A percentile compares a stretch with the other conserved stretches of the same genome.
Evolutionary conservation across 148 eudicot species (phyloP).

Genomic region (Gaultheria prostrata): DNA sequence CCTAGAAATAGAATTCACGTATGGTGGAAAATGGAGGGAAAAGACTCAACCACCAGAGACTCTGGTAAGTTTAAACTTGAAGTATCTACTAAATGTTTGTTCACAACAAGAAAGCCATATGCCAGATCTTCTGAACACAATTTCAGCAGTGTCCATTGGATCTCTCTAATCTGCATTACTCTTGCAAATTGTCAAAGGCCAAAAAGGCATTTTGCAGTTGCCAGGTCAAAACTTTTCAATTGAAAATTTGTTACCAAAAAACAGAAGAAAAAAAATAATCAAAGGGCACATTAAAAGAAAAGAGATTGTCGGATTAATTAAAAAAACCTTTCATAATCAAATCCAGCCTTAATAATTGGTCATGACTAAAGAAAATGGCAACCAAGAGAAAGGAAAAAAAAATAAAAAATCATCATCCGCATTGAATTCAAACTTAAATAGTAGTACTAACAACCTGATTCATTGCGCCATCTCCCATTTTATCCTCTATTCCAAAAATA

Average conservation of each 20-base stretch:
- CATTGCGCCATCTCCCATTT: not conserved
- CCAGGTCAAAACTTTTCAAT: not conserved
- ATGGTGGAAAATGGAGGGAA: conserved; percentile 6
- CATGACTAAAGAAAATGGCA: not conserved
- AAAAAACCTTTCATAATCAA: not conserved
- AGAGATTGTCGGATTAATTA: not conserved
- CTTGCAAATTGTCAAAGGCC: not conserved
- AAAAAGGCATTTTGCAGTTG: conserved; percentile 3
- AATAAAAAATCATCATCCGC: not conserved
- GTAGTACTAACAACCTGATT: not conserved
- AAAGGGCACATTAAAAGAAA: not conserved
- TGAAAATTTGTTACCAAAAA: not conserved
- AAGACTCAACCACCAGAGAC: not conserved
- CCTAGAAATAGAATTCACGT: conserved; percentile 1
- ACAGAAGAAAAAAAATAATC: not conserved
- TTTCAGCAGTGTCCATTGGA: not conserved
- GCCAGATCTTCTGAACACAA: not conserved
- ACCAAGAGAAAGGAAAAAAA: not conserved
- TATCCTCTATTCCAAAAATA: not conserved
- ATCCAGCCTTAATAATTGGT: not conserved
- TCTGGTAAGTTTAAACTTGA: not conserved
- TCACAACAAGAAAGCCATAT: conserved; percentile 49
- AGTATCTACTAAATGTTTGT: conserved; percentile 9
- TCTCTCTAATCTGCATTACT: not conserved
- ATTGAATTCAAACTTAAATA: not conserved